Evolutionary conservation across 208 protist genomes (phyloP).

Genomic region (Acanthamoeba healyi): DNA sequence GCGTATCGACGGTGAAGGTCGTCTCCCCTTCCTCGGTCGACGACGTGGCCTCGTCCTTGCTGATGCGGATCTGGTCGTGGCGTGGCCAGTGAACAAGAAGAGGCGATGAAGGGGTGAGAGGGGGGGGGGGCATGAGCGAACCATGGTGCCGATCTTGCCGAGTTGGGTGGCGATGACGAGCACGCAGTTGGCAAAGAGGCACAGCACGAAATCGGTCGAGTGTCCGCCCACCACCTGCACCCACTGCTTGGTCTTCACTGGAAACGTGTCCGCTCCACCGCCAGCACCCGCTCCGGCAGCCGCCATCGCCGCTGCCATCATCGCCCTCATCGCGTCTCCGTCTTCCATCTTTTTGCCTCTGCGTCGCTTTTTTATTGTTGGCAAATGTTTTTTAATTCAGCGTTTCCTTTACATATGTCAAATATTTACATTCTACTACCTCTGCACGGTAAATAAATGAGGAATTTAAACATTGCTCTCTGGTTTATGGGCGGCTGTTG

Average conservation of each 20-base stretch:
- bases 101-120: background rate
- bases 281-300: background rate
- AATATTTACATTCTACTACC: too few relatives aligned
- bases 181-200: constrained; percentile 47
- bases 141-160: constrained; percentile 56
- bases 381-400: background rate
- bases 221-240: background rate
- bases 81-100: background rate
- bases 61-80: background rate
- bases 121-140: background rate
- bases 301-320: constrained; percentile 1
- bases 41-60: constrained; percentile 1
- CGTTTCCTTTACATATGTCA: background rate
- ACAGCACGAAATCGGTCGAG: constrained; percentile 42
- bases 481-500: too few relatives aligned
- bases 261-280: background rate
- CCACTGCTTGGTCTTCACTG: constrained; percentile 58
- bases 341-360: background rate
- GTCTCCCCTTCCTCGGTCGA: background rate
- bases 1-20: constrained; percentile 1
- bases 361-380: background rate
- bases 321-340: background rate
- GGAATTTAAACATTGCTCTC: too few relatives aligned
- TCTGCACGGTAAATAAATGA: too few relatives aligned
- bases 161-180: constrained; percentile 39